phyloP scores from a whole-genome alignment of 1,284 basidiomycete species.

The Ustilago crameri region DNA sequence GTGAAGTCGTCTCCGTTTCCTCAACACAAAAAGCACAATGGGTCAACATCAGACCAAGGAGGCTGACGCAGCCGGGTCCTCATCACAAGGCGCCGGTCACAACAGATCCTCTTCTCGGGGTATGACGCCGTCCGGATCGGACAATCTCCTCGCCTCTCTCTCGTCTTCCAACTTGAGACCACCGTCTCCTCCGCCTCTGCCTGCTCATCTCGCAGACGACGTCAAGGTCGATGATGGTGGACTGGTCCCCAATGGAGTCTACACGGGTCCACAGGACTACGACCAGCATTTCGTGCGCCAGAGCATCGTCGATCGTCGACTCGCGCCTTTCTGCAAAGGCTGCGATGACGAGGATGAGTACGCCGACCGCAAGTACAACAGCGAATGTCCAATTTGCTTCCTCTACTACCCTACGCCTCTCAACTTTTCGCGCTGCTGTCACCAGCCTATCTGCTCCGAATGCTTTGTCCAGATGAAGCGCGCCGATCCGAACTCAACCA shows the following conservation, averaged over 20 bases:
- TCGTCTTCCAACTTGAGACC: slow-evolving; percentile 32
- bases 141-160: slow-evolving; percentile 25
- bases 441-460: slow-evolving; percentile 97
- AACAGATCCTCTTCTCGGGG: slow-evolving; percentile 29
- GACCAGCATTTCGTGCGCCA: slow-evolving; percentile 85
- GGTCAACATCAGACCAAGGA: slow-evolving; percentile 54
- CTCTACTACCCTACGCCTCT: slow-evolving; percentile 72
- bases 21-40: slow-evolving; percentile 15
- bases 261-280: slow-evolving; percentile 82
- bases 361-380: slow-evolving; percentile 85
- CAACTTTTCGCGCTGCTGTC: slow-evolving; percentile 95
- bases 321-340: slow-evolving; percentile 95
- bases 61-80: slow-evolving; percentile 26
- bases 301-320: slow-evolving; percentile 84
- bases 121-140: slow-evolving; percentile 35
- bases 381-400: slow-evolving; percentile 99
- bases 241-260: slow-evolving; percentile 87
- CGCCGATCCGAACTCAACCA: slow-evolving; percentile 76
- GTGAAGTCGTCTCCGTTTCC: slow-evolving; percentile 3
- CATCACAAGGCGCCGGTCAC: slow-evolving; percentile 17
- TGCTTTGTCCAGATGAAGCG: slow-evolving; percentile 99
- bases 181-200: slow-evolving; percentile 36
- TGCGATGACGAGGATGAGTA: slow-evolving; percentile 89
- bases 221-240: slow-evolving; percentile 74
- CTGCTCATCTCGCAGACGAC: slow-evolving; percentile 39